Conservation (phyloP, 2,329 filamentous ascomycete genomes). For the Aphanocladium album region DNA sequence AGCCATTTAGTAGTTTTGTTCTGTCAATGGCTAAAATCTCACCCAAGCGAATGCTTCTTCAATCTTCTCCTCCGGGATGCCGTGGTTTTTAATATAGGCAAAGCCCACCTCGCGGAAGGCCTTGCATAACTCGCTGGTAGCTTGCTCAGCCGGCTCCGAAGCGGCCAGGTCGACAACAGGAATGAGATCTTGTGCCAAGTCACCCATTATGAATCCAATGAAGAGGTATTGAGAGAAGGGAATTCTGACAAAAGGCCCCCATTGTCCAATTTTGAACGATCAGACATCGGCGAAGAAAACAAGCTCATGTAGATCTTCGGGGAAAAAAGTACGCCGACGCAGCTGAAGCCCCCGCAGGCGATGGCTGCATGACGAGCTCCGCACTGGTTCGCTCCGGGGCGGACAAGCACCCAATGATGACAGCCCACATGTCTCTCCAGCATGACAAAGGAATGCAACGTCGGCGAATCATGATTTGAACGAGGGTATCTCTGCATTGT, state of each 20-base stretch:
- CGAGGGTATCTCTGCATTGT: not conserved
- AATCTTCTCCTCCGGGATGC: conserved; percentile 28
- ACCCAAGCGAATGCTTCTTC: conserved; percentile 35
- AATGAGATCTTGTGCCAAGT: not conserved
- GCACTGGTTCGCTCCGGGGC: not conserved
- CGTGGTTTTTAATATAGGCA: conserved; percentile 30
- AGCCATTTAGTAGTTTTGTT: not conserved
- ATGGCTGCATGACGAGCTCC: not conserved
- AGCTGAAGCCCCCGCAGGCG: not conserved
- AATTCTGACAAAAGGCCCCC: not conserved
- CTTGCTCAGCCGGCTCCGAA: not conserved
- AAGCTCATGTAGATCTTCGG: not conserved
- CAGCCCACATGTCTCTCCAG: not conserved
- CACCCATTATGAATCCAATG: not conserved
- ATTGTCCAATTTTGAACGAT: not conserved
- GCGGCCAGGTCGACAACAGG: conserved; percentile 5
- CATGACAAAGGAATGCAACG: not conserved
- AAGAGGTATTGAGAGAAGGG: not conserved
- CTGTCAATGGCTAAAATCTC: not conserved
- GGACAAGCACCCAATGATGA: not conserved
- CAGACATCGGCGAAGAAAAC: not conserved
- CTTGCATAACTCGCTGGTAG: conserved; percentile 20
- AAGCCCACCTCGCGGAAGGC: conserved; percentile 30
- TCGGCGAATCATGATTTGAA: not conserved
- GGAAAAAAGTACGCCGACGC: not conserved